Evolutionary conservation across 805 yeast species (phyloP), one percentile per base, ranked within the genome.

Genomic region (Vanderwaltozyma tropicalis): DNA sequence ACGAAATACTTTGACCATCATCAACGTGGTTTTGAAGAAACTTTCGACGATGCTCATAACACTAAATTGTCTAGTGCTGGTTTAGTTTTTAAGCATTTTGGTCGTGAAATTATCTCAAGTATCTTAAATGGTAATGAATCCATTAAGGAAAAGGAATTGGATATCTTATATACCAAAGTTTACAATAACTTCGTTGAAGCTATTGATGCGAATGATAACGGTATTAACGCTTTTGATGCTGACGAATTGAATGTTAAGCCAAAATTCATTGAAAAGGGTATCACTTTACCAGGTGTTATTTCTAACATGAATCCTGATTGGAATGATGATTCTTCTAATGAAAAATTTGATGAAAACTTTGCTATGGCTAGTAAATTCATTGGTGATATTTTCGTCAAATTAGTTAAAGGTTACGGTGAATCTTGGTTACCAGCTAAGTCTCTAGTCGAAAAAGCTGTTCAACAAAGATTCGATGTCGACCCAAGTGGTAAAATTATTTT

Each of bases 51-150:
- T 1, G 62, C 68, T 8, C 81, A 67, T 55, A 59, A 66, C 42
- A 92, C 97, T 36, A 88, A 86, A 60, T 70, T 92, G 46, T 80
- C 94, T 15, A 82, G 95, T 40, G 98, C 98, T 8, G 98, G 98
- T 19, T 70, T 92, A 43, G 77, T 92, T 15, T 92, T 80, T 68
- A 89, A 88, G 56, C 89, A 83, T 61, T 83, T 69, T 49, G 94
- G 94, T 46, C 74, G 73, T 49, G 78, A 77, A 34, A 76, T 81
- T 41, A 78, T 83, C 39, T 59, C 56, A 28, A 59, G 60, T 25
- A 57, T 72, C 29, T 61, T 78, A 39, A 64, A 67, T 18, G 64
- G 62, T 3, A 41, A 52, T 6, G 64, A 64, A 13, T 16, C 22
- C 3, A 24, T 34, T 14, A 36, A 34, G 10, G 51, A 53, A 2